phyloP scores from a whole-genome alignment of 2,329 filamentous ascomycete genomes.

The Hymenotorrendiella dingleyae region DNA sequence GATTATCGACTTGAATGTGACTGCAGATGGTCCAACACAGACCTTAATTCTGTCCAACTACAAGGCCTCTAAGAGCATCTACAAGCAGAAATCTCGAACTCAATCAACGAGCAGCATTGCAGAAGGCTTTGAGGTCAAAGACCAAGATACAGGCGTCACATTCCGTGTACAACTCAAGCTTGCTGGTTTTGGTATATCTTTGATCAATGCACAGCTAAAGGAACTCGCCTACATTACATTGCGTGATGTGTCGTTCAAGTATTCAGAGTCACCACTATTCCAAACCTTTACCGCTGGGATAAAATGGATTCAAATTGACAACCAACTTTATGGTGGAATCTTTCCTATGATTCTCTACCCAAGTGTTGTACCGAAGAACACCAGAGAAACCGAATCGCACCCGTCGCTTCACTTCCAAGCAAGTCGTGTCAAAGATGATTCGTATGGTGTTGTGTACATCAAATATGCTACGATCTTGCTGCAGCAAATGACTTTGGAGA shows the following conservation, averaged over 20 bases:
- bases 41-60: conserved; percentile 92
- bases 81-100: conserved; percentile 55
- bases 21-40: conserved; percentile 91
- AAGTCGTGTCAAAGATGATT: conserved; percentile 94
- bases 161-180: conserved; percentile 86
- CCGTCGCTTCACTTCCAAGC: conserved; percentile 89
- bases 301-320: conserved; percentile 99
- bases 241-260: conserved; percentile 83
- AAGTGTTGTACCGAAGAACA: conserved; percentile 94
- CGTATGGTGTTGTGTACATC: conserved; percentile 95
- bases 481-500: conserved; percentile 96
- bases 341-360: conserved; percentile 97
- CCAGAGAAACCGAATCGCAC: conserved; percentile 88
- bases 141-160: conserved; percentile 78
- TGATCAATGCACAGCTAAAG: conserved; percentile 86
- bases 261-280: conserved; percentile 87
- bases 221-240: conserved; percentile 93
- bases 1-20: conserved; percentile 94
- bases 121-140: conserved; percentile 87
- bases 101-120: conserved; percentile 45
- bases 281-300: conserved; percentile 86
- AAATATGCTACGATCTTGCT: conserved; percentile 93
- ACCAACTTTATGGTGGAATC: conserved; percentile 95
- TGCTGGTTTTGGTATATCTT: conserved; percentile 84
- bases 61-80: conserved; percentile 86